Percentiles rank a stretch among this genome's conserved stretches.
Evolutionary conservation across 1,139 yeast species (phyloP).

Genomic region (Saccharomycopsis hybrid): DNA sequence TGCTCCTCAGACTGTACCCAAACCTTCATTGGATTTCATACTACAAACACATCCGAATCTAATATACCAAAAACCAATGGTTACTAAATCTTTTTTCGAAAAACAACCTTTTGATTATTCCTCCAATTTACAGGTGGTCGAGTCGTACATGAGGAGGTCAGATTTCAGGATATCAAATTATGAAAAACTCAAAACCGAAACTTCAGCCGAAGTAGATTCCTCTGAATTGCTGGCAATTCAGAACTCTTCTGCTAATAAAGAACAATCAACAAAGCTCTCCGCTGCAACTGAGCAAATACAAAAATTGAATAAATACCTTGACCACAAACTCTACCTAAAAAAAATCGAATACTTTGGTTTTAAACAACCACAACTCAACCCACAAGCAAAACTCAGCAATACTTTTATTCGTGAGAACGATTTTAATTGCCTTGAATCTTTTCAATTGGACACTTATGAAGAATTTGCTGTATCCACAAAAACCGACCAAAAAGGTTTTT

Average conservation of each 20-base stretch:
- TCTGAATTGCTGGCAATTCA: too few relatives aligned
- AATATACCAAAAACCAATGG: slow-evolving; percentile 1
- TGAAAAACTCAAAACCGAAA: not conserved
- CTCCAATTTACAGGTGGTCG: slow-evolving; percentile 1
- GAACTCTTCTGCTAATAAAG: too few relatives aligned
- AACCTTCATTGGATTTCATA: slow-evolving; percentile 6
- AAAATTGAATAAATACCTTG: not conserved
- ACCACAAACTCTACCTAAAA: not conserved
- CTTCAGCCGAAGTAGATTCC: too few relatives aligned
- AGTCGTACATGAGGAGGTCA: not conserved
- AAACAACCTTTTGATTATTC: not conserved
- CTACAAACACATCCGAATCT: slow-evolving; percentile 2
- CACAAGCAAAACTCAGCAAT: slow-evolving; percentile 19
- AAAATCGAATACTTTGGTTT: slow-evolving; percentile 6
- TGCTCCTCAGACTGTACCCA: not conserved
- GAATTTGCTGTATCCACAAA: slow-evolving; percentile 16
- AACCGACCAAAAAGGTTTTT: slow-evolving; percentile 26
- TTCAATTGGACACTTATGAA: slow-evolving; percentile 10
- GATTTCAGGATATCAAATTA: slow-evolving; percentile 3
- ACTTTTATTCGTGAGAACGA: slow-evolving; percentile 21
- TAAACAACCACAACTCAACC: not conserved
- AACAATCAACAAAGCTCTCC: too few relatives aligned
- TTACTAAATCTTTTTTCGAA: not conserved
- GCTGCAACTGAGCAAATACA: too few relatives aligned
- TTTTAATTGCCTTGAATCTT: slow-evolving; percentile 11